Conservation (phyloP, 257 asterid species). For the Forsythia suspensa region DNA sequence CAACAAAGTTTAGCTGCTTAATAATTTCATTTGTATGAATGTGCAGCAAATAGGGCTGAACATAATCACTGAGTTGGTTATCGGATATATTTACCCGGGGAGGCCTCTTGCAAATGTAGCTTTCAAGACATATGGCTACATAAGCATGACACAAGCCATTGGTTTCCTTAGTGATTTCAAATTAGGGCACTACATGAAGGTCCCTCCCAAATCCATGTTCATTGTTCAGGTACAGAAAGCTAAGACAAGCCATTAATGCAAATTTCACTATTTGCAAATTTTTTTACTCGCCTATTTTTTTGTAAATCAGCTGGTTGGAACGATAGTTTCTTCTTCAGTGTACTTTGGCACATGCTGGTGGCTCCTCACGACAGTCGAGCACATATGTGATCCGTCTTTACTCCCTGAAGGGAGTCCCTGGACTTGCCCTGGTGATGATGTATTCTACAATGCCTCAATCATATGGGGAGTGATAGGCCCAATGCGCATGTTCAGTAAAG, state of each 20-base stretch:
- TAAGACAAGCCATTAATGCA: not conserved
- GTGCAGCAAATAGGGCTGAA: constrained; percentile 69
- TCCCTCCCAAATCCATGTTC: constrained; percentile 89
- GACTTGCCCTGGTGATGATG: constrained; percentile 74
- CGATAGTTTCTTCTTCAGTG: constrained; percentile 49
- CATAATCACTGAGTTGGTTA: constrained; percentile 67
- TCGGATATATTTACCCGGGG: constrained; percentile 71
- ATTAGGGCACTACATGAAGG: constrained; percentile 82
- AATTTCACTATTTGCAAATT: not conserved
- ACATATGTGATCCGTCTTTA: constrained; percentile 46
- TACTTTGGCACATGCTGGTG: constrained; percentile 66
- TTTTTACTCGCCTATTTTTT: not conserved
- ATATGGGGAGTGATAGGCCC: constrained; percentile 94
- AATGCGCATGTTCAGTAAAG: constrained; percentile 54
- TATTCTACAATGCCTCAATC: constrained; percentile 75
- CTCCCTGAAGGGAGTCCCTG: constrained; percentile 72
- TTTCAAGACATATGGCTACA: constrained; percentile 82
- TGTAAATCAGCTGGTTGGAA: constrained; percentile 51
- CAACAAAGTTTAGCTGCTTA: not conserved
- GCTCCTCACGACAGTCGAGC: constrained; percentile 43
- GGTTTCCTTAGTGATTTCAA: constrained; percentile 65
- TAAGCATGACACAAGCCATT: constrained; percentile 72
- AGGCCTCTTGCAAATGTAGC: constrained; percentile 77
- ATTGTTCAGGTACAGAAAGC: constrained; percentile 53
- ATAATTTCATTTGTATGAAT: not conserved